Conservation (phyloP, 2,329 filamentous ascomycete species). For the Cytospora leucostoma region DNA sequence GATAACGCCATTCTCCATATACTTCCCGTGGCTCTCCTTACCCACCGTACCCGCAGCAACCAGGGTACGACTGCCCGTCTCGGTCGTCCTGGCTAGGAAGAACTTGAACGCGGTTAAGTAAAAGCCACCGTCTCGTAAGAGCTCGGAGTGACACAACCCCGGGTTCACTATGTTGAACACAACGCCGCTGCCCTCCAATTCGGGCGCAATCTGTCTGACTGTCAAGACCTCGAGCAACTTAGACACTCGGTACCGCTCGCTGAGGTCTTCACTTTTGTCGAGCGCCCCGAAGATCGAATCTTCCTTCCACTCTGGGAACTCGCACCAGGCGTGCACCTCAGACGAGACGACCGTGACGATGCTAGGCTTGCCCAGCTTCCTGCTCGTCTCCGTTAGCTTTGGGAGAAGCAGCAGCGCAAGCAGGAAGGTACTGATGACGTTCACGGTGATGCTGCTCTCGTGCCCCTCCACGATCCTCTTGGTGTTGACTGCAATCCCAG, state of each 20-base stretch:
- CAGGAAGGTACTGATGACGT: conserved; percentile 39
- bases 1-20: conserved; percentile 40
- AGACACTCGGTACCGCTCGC: conserved; percentile 16
- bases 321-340: conserved; percentile 15
- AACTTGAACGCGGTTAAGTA: conserved; percentile 35
- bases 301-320: conserved; percentile 12
- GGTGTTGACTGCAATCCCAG: conserved; percentile 42
- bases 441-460: conserved; percentile 49
- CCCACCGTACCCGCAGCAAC: conserved; percentile 42
- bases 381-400: conserved; percentile 41
- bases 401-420: conserved; percentile 50
- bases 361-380: conserved; percentile 25
- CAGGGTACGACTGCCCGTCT: conserved; percentile 50
- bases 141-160: conserved; percentile 43
- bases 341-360: conserved; percentile 17
- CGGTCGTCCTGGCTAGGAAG: conserved; percentile 45
- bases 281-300: conserved; percentile 7
- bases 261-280: conserved; percentile 11
- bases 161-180: conserved; percentile 44
- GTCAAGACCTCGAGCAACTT: conserved; percentile 22
- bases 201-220: conserved; percentile 9
- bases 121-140: conserved; percentile 8
- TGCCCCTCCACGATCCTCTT: conserved; percentile 46
- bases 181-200: not conserved
- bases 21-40: conserved; percentile 47